Evolutionary conservation across 2,329 filamentous ascomycete genomes (phyloP).

Genomic region (Dactylonectria estremocensis): DNA sequence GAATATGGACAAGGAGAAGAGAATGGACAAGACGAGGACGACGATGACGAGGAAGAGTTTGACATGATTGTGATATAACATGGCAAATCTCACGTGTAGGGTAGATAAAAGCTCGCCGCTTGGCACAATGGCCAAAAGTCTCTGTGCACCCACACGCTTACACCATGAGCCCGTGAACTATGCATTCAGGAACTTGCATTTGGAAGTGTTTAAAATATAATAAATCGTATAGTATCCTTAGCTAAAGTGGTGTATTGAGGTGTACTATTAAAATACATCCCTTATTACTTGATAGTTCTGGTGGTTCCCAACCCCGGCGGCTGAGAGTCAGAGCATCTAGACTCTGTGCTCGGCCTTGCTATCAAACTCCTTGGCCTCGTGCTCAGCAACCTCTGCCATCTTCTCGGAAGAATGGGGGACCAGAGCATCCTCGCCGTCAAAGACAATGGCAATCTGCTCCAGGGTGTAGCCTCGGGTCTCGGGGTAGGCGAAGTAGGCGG

Average conservation of each 20-base stretch:
- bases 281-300: background rate
- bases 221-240: too few relatives aligned
- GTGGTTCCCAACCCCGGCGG: background rate
- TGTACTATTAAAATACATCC: background rate
- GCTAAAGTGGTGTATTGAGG: too few relatives aligned
- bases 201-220: too few relatives aligned
- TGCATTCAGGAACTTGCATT: too few relatives aligned
- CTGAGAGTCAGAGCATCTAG: background rate
- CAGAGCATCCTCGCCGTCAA: conserved; percentile 40
- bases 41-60: background rate
- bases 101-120: too few relatives aligned
- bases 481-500: conserved; percentile 47
- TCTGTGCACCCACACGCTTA: too few relatives aligned
- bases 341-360: conserved; percentile 14
- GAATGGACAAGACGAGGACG: background rate
- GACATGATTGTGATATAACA: too few relatives aligned
- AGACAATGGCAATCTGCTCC: conserved; percentile 44
- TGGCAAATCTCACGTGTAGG: too few relatives aligned
- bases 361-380: conserved; percentile 20
- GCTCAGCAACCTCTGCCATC: conserved; percentile 25
- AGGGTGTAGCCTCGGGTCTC: conserved; percentile 52
- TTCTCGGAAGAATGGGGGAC: conserved; percentile 26
- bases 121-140: too few relatives aligned
- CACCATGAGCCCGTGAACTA: too few relatives aligned
- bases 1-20: background rate